Conservation (phyloP, 352 stramenopile species). For the Phytopythium chamaehyphon region DNA sequence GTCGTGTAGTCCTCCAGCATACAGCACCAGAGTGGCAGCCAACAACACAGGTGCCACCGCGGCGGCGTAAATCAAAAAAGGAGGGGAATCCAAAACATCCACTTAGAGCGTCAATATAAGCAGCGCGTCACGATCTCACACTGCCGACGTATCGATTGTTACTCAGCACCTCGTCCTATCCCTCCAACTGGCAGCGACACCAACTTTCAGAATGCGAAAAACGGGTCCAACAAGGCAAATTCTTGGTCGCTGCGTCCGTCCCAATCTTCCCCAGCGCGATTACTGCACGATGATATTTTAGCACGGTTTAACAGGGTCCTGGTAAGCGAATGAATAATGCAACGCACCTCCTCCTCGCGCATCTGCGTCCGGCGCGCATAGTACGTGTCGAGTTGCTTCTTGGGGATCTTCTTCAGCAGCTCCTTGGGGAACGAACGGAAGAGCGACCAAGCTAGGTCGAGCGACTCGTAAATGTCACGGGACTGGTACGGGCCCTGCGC, state of each 20-base stretch:
- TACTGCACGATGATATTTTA: background rate
- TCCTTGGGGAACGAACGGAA: slow-evolving; percentile 99
- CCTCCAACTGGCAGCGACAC: too few species aligned
- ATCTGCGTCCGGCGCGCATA: slow-evolving; percentile 93
- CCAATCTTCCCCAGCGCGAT: background rate
- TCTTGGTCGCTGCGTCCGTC: background rate
- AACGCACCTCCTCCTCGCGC: slow-evolving; percentile 76
- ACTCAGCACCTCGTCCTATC: too few species aligned
- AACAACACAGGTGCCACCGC: slow-evolving; percentile 15
- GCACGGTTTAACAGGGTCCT: too few species aligned
- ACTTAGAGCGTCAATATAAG: too few species aligned
- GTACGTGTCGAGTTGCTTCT: slow-evolving; percentile 97
- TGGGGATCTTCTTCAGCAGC: slow-evolving; percentile 99
- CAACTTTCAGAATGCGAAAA: too few species aligned
- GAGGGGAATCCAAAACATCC: too few species aligned
- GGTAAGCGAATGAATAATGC: too few species aligned
- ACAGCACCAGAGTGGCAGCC: slow-evolving; percentile 66
- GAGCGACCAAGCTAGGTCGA: slow-evolving; percentile 98
- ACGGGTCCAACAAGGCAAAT: background rate
- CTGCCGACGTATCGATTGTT: too few species aligned
- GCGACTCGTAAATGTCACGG: slow-evolving; percentile 97
- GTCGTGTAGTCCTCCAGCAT: slow-evolving; percentile 61
- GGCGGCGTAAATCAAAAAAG: slow-evolving; percentile 17
- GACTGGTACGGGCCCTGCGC: slow-evolving; percentile 96
- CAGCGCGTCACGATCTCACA: too few species aligned